Conservation (phyloP, 1,139 yeast genomes). For the Sugiyamaella sp. region DNA sequence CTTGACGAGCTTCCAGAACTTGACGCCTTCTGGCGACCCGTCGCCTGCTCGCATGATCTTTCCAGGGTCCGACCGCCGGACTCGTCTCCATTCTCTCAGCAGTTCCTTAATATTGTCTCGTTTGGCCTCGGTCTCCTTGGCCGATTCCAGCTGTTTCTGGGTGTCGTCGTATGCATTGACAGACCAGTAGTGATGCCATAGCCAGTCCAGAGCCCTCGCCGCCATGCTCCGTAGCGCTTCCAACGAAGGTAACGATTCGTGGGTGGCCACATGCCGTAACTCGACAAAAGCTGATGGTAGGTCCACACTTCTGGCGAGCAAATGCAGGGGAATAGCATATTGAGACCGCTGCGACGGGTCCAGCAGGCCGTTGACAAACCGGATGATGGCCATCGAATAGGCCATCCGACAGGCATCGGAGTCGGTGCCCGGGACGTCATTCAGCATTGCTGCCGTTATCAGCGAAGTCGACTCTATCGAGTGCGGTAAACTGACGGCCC, state of each 20-base stretch:
- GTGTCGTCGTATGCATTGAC: conserved; percentile 42
- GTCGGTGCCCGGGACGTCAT: conserved; percentile 47
- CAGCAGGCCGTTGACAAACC: conserved; percentile 89
- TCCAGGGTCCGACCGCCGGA: conserved; percentile 53
- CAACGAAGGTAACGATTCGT: conserved; percentile 76
- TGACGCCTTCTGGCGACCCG: conserved; percentile 27
- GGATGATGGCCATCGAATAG: conserved; percentile 74
- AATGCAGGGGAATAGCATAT: conserved; percentile 77
- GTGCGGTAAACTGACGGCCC: conserved; percentile 70
- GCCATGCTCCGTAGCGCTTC: conserved; percentile 63
- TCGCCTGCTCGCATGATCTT: conserved; percentile 37
- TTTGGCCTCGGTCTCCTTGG: conserved; percentile 20
- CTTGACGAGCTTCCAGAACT: conserved; percentile 29
- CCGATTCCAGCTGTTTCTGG: conserved; percentile 32
- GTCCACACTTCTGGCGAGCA: conserved; percentile 66
- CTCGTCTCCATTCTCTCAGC: conserved; percentile 44
- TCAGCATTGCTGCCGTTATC: conserved; percentile 56
- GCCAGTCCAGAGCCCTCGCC: conserved; percentile 71
- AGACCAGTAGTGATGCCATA: conserved; percentile 74
- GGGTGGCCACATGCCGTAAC: conserved; percentile 88
- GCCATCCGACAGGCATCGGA: conserved; percentile 49
- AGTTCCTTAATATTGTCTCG: conserved; percentile 38
- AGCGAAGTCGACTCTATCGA: conserved; percentile 76
- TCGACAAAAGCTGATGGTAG: conserved; percentile 89
- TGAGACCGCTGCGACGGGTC: conserved; percentile 85